Conservation (phyloP, 75 land plant species). For the Pseudotsuga menziesii region DNA sequence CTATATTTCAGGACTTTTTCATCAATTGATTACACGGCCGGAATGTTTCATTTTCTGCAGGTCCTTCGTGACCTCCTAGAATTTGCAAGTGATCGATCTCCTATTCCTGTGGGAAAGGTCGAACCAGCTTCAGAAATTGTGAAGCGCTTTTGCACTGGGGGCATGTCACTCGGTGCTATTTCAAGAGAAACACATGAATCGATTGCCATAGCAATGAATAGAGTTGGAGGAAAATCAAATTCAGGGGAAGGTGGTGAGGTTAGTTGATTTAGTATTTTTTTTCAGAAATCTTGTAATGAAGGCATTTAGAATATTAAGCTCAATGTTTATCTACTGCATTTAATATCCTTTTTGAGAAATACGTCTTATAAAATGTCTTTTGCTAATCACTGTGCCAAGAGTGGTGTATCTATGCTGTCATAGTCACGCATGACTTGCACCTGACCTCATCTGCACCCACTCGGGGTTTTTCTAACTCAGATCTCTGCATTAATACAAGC, state of each 20-base stretch:
- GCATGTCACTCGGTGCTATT: constrained; percentile 98
- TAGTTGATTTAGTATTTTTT: constrained; percentile 9
- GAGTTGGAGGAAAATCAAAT: constrained; percentile 96
- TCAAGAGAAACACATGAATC: constrained; percentile 99
- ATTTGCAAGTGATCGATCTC: constrained; percentile 74
- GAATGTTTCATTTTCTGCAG: constrained; percentile 21
- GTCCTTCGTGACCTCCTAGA: constrained; percentile 95
- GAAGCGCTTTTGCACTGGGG: constrained; percentile 95
- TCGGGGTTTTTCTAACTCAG: too few relatives aligned
- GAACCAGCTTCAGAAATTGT: constrained; percentile 83
- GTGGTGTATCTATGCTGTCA: too few relatives aligned
- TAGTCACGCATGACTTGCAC: too few relatives aligned
- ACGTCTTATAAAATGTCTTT: too few relatives aligned
- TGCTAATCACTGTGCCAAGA: too few relatives aligned
- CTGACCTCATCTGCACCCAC: too few relatives aligned
- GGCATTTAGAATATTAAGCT: not conserved
- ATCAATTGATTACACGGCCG: not conserved
- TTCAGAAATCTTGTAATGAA: not conserved
- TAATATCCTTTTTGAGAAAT: too few relatives aligned
- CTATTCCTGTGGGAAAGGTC: constrained; percentile 86
- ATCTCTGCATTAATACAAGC: too few relatives aligned
- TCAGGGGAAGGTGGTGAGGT: constrained; percentile 99
- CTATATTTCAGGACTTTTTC: not conserved
- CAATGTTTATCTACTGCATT: not conserved
- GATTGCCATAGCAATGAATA: constrained; percentile 98